Base-by-base conservation (phyloP, 2,329 filamentous ascomycete species). In the Emericellopsis atlantica region DNA sequence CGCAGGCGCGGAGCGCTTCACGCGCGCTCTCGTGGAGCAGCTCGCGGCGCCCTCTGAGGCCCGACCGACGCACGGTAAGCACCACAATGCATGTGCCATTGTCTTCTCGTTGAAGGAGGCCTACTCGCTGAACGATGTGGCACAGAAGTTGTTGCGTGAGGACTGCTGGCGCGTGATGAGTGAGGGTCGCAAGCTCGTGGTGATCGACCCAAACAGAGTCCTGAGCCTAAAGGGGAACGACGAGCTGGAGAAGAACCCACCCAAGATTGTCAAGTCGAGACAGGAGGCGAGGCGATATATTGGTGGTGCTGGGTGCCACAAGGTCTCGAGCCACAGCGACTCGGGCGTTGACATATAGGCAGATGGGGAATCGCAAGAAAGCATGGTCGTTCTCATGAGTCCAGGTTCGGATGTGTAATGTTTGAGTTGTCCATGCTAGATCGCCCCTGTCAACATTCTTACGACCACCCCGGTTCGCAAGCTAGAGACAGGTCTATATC, bases 51-150 rank as follows among this genome's bases (percentile, higher is more conserved):
- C 40, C 9, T 45, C 49, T 0, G 42, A 47, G 24, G 47, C 46
- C 0, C 37, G 56, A 8, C 54, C 54, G 1, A 47, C 50, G 1
- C 53, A 52, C 8, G 57, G 57, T 0, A 39, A 32, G 4, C 45
- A 52, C 32, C 41, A 41, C 3, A 42, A 52, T 6, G 51, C 51
- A 5, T 58, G 54, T 31, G 57, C 57, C 0, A 49, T 59, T 2
- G 48, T 59, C 1, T 54, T 59, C 22, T 58, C 55, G 0, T 52
- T 59, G 41, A 49, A 53, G 4, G 54, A 56, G n/a, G 52, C 49
- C 9, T 57, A 55, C 29, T 59, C 57, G 0, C 47, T 59, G 4
- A 59, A 51, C 22, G 34, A 43, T 1, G 49, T 59, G 3, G 56
- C 57, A 0, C 51, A 50, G 15, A 43, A 50, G 2, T 51, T 59